Percentiles rank a stretch among this genome's conserved stretches.
phyloP scores from a whole-genome alignment of 164 flowering plant species.

The Warburgia ugandensis region DNA sequence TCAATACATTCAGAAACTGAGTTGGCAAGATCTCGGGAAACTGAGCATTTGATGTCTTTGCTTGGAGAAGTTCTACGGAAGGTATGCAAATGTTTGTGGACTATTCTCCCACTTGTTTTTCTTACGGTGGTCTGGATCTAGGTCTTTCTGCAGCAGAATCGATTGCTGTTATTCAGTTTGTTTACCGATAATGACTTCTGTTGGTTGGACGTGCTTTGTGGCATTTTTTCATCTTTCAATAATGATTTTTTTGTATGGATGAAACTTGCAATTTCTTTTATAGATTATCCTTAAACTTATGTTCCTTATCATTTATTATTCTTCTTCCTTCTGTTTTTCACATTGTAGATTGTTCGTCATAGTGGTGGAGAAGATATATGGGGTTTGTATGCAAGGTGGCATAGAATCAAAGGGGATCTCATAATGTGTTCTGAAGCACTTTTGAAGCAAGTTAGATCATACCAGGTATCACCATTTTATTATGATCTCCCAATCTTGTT shows the following conservation, averaged over 20 bases:
- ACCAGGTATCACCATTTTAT: conserved; percentile 49
- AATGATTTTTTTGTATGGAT: no score
- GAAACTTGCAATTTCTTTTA: conserved; percentile 4
- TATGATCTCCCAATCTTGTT: no score
- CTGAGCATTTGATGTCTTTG: conserved; percentile 42
- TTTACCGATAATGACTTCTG: not conserved
- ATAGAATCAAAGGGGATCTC: conserved; percentile 75
- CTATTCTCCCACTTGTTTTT: not conserved
- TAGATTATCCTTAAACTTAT: not conserved
- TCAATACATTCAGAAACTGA: conserved; percentile 14
- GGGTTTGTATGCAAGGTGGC: conserved; percentile 97
- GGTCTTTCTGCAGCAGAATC: not conserved
- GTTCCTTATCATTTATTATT: not conserved
- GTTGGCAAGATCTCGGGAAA: conserved; percentile 35
- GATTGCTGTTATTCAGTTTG: not conserved
- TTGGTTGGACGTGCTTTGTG: not conserved
- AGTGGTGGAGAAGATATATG: conserved; percentile 54
- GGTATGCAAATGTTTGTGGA: conserved; percentile 22
- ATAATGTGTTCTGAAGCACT: conserved; percentile 87
- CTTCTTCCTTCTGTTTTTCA: not conserved
- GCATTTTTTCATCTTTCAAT: not conserved
- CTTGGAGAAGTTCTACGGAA: conserved; percentile 71
- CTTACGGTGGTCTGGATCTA: not conserved
- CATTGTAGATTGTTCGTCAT: conserved; percentile 50
- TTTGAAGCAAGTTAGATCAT: conserved; percentile 85